phyloP scores from a whole-genome alignment of 192 early-diverging fungal genomes.

The Bifiguratus adelaidae region DNA sequence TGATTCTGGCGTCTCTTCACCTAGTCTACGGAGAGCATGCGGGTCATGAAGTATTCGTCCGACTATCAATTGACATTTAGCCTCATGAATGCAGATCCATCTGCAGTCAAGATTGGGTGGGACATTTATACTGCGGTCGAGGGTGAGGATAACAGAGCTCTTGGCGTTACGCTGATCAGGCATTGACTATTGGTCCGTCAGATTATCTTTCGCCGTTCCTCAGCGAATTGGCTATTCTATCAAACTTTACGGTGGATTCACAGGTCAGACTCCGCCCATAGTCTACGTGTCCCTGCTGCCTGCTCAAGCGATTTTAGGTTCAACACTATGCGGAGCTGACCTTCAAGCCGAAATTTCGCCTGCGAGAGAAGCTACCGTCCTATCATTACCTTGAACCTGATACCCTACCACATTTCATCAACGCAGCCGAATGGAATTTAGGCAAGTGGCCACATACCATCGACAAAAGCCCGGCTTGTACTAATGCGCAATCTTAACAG shows the following conservation, averaged over 20 bases:
- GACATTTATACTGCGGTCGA: slow-evolving; percentile 64
- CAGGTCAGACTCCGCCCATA: slow-evolving; percentile 27
- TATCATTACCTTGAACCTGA: slow-evolving; percentile 53
- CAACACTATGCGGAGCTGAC: slow-evolving; percentile 77
- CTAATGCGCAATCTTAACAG: slow-evolving; percentile 20
- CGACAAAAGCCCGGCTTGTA: too few species aligned
- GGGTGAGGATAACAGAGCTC: too few species aligned
- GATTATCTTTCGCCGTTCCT: slow-evolving; percentile 65
- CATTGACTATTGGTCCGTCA: slow-evolving; percentile 2
- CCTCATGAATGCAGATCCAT: slow-evolving; percentile 77
- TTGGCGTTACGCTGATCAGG: background rate
- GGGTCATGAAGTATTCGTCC: slow-evolving; percentile 75
- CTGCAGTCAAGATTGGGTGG: slow-evolving; percentile 62
- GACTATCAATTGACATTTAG: slow-evolving; percentile 81
- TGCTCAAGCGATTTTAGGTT: slow-evolving; percentile 15
- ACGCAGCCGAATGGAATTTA: slow-evolving; percentile 94
- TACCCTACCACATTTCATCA: slow-evolving; percentile 82
- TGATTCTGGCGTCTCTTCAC: too few species aligned
- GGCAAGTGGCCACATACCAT: slow-evolving; percentile 40
- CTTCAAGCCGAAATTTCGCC: slow-evolving; percentile 43
- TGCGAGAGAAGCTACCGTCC: slow-evolving; percentile 19
- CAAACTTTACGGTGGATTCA: slow-evolving; percentile 67
- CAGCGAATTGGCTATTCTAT: slow-evolving; percentile 50
- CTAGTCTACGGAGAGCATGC: slow-evolving; percentile 50
- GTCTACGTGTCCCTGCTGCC: background rate